These are phyloP conservation scores for Taxillus chinensis DNA, from an alignment of 164 flowering plant genomes.

Conservation along the genomic window DNA sequence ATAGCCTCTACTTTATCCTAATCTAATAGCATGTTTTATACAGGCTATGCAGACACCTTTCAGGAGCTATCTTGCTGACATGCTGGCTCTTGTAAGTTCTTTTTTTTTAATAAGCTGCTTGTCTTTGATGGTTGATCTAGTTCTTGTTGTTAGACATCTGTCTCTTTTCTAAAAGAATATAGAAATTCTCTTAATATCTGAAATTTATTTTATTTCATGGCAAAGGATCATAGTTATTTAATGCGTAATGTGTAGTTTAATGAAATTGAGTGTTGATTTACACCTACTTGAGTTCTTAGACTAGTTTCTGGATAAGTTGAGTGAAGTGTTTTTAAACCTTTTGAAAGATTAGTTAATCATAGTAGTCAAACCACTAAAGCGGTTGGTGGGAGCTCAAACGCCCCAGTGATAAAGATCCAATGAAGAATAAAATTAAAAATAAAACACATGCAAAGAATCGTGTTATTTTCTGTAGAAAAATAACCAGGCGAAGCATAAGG, in stretches of 20 bases:
- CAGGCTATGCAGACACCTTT: constrained; percentile 97
- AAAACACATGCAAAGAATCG: too few relatives aligned
- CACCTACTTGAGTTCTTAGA: background rate
- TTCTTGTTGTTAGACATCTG: background rate
- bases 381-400: too few relatives aligned
- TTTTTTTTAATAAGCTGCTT: background rate
- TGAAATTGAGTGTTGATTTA: background rate
- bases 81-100: constrained; percentile 77
- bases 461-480: too few relatives aligned
- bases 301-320: background rate
- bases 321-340: background rate
- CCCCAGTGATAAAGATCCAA: too few relatives aligned
- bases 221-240: background rate
- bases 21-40: background rate
- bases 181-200: background rate
- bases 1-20: background rate
- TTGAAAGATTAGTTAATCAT: background rate
- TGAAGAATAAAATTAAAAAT: too few relatives aligned
- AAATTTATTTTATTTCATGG: background rate
- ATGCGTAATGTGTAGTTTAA: background rate
- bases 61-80: constrained; percentile 73
- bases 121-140: background rate
- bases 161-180: background rate
- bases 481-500: too few relatives aligned
- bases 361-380: too few relatives aligned